These are phyloP conservation scores for Trichocladium uniseriatum DNA, from an alignment of 495 filamentous ascomycete genomes.

Conservation along the genomic window DNA sequence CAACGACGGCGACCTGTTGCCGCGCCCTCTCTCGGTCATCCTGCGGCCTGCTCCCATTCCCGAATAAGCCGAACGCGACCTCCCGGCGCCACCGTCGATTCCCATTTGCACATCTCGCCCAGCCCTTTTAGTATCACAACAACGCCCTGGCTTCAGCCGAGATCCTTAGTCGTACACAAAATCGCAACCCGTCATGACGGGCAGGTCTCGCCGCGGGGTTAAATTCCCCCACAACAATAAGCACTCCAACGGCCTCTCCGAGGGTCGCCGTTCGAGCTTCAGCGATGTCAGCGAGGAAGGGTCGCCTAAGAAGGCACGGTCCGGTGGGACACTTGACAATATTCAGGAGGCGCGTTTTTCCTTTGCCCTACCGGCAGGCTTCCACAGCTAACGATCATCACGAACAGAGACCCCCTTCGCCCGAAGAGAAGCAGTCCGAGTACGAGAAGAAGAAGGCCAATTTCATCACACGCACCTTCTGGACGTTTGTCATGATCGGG, in stretches of 20 bases:
- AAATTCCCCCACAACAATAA: slow-evolving; percentile 61
- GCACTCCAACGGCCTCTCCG: slow-evolving; percentile 37
- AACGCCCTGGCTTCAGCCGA: background rate
- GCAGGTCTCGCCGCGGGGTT: slow-evolving; percentile 56
- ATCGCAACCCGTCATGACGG: slow-evolving; percentile 17
- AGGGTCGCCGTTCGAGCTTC: slow-evolving; percentile 59
- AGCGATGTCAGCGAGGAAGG: slow-evolving; percentile 72
- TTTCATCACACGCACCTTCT: slow-evolving; percentile 95
- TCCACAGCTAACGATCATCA: background rate
- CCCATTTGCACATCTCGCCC: background rate
- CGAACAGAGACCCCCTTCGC: slow-evolving; percentile 23
- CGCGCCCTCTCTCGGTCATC: background rate
- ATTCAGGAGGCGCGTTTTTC: slow-evolving; percentile 29
- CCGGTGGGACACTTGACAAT: slow-evolving; percentile 24
- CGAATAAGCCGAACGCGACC: background rate
- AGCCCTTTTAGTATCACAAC: background rate
- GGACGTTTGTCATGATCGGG: slow-evolving; percentile 96
- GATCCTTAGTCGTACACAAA: background rate
- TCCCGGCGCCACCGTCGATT: background rate
- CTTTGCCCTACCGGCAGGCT: background rate
- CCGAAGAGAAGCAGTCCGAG: slow-evolving; percentile 44
- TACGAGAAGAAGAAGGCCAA: slow-evolving; percentile 98
- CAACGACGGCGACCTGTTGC: too few species aligned
- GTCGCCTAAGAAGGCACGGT: slow-evolving; percentile 37
- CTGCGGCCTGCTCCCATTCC: background rate